Evolutionary conservation across 352 stramenopile species (phyloP).

Genomic region (Globisporangium paroecandrum): DNA sequence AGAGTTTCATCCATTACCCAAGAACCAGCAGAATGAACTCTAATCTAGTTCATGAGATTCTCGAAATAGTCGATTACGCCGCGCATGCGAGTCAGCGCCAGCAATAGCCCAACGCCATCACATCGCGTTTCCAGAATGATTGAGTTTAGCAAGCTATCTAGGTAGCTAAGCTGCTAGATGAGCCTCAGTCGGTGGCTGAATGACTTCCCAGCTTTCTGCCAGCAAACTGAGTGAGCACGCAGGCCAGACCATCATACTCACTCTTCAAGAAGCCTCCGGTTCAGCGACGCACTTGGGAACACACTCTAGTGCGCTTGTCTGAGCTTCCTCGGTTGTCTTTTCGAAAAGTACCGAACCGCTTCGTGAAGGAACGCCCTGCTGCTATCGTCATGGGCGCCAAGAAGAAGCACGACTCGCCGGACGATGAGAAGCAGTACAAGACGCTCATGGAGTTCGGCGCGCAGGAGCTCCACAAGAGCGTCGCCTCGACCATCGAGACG

Average conservation of each 20-base stretch:
- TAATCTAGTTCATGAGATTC: not conserved
- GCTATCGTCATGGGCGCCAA: conserved; percentile 4
- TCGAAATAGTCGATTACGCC: not conserved
- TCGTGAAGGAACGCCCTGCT: not conserved
- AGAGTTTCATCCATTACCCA: not conserved
- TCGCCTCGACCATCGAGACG: conserved; percentile 9
- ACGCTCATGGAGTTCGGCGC: conserved; percentile 14
- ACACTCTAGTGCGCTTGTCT: not conserved
- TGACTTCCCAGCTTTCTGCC: not conserved
- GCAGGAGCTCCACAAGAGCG: conserved; percentile 8
- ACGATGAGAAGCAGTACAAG: conserved; percentile 11
- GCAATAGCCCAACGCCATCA: not conserved
- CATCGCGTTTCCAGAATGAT: not conserved
- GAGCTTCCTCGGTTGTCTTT: not conserved
- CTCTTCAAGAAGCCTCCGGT: not conserved
- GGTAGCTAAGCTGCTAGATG: not conserved
- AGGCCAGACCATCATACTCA: not conserved
- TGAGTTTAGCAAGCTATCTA: not conserved
- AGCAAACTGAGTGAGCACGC: not conserved
- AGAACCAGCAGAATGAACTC: not conserved
- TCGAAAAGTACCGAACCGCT: not conserved
- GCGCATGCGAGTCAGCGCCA: not conserved
- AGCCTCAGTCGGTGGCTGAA: not conserved
- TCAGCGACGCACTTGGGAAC: not conserved
- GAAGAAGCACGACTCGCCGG: conserved; percentile 5